Percentiles rank a stretch among this genome's conserved stretches.
Evolutionary conservation across 1,284 basidiomycete genomes (phyloP).

Genomic region (Rhodotorula sp.): DNA sequence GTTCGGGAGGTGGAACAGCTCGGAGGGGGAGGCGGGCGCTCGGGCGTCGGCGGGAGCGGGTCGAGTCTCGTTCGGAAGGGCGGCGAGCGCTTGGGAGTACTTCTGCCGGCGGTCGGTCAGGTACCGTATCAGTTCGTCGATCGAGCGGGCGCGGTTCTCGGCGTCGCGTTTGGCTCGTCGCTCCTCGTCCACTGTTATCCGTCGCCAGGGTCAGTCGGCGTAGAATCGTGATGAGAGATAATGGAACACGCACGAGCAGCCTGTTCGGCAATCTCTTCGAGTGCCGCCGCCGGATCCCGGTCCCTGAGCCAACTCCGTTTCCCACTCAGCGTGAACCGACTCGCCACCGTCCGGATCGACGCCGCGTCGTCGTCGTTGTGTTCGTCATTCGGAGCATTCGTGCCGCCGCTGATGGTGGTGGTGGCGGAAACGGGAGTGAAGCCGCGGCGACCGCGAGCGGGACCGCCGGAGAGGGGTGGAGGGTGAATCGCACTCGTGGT

Average conservation of each 20-base stretch:
- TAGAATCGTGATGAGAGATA: rapidly evolving
- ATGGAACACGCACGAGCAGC: slow-evolving; percentile 13
- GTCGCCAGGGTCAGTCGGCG: not conserved
- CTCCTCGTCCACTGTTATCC: not conserved
- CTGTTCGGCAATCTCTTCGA: slow-evolving; percentile 7
- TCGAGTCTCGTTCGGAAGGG: slow-evolving; percentile 63
- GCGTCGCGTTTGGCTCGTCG: slow-evolving; percentile 18
- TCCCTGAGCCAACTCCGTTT: slow-evolving; percentile 33
- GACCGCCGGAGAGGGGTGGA: not conserved
- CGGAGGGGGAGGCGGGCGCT: slow-evolving; percentile 52
- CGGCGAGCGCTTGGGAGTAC: slow-evolving; percentile 68
- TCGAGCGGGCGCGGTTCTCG: slow-evolving; percentile 44
- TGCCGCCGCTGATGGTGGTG: not conserved
- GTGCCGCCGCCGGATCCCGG: not conserved
- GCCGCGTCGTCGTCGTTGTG: slow-evolving; percentile 58
- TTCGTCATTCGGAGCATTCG: not conserved
- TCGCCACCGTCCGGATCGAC: slow-evolving; percentile 55
- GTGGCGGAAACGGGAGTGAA: not conserved
- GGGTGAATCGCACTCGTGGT: not conserved
- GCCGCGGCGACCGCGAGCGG: not conserved
- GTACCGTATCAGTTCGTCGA: slow-evolving; percentile 55
- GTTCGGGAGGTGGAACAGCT: slow-evolving; percentile 70
- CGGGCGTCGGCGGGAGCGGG: slow-evolving; percentile 54
- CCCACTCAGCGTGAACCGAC: slow-evolving; percentile 11
- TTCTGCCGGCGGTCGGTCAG: slow-evolving; percentile 83